phyloP scores from a whole-genome alignment of 2,329 filamentous ascomycete genomes.

The Knufia petricola region DNA sequence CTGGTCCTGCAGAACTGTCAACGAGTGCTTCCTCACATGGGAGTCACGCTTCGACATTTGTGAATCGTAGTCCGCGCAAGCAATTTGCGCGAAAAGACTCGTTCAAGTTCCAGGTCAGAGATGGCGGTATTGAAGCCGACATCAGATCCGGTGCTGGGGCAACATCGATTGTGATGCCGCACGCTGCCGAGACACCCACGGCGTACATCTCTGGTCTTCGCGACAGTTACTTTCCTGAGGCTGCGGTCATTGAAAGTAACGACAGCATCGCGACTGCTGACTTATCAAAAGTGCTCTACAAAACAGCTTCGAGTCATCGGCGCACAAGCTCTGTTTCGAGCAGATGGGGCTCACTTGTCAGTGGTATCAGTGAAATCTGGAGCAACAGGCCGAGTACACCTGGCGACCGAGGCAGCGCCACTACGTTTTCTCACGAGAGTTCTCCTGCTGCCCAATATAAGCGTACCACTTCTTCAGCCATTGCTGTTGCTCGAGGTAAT shows the following conservation, averaged over 20 bases:
- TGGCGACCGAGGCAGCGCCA: slow-evolving; percentile 28
- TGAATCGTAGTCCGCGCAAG: slow-evolving; percentile 4
- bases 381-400: slow-evolving; percentile 41
- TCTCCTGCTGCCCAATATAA: neutral
- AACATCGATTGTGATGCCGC: slow-evolving; percentile 43
- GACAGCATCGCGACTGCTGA: slow-evolving; percentile 46
- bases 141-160: slow-evolving; percentile 41
- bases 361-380: slow-evolving; percentile 41
- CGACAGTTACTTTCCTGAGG: slow-evolving; percentile 21
- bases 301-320: slow-evolving; percentile 42
- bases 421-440: neutral
- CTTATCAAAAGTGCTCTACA: slow-evolving; percentile 43
- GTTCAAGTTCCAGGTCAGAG: slow-evolving; percentile 31
- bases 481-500: neutral
- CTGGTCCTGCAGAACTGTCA: slow-evolving; percentile 22
- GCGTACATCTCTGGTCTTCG: slow-evolving; percentile 40
- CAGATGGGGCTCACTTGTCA: slow-evolving; percentile 49
- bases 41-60: slow-evolving; percentile 22
- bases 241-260: slow-evolving; percentile 24
- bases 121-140: slow-evolving; percentile 32
- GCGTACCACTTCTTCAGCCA: slow-evolving; percentile 17
- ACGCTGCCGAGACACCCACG: slow-evolving; percentile 38
- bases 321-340: slow-evolving; percentile 40
- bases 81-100: slow-evolving; percentile 5
- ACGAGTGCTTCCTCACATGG: slow-evolving; percentile 38